Evolutionary conservation across 495 filamentous ascomycete genomes (phyloP), one percentile per base, ranked within the genome.

Genomic region (Penicillium subrubescens): DNA sequence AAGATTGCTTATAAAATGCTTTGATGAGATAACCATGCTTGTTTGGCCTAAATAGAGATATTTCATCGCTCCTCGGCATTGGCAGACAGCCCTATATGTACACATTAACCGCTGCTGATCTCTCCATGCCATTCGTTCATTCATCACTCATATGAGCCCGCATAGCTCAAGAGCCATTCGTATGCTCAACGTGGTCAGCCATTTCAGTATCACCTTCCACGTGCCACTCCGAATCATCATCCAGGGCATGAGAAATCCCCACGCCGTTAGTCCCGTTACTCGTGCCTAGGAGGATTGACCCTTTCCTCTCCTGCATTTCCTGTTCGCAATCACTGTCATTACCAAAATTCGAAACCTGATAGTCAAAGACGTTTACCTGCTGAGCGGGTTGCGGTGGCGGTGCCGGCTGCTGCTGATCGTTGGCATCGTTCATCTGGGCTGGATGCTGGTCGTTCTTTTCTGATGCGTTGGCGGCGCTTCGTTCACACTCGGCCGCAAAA

Each of bases 401-500:
- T 4, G 63, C 60, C 39, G 65, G 64, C 39, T 65, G 63, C 33
- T 58, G 50, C 33, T 58, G 50, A 11, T 35, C 35, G 34, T 58
- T 25, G 15, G 35, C 34, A 51, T 43, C 15, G 25, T 25, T 56
- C n/a, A 17, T n/a, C 21, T 29, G 50, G 23, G 39, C 10, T 19
- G 60, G 52, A 29, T n/a, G 19, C 8, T 54, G 48, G n/a, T 12
- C 15, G n/a, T 29, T 52, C 12, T 23, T 35, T 10, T n/a, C 55
- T 58, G n/a, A 21, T 6, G 44, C 25, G 41, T 59, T 46, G 8
- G 61, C 57, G 15, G 68, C 60, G 8, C 67, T 71, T 37, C 71
- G 70, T 17, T 63, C 61, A 33, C 82, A 72, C 59, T 86, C 83
- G 15, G 71, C 71, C 23, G 76, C 72, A 57, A 85, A 85, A 33